phyloP scores from a whole-genome alignment of 2,329 filamentous ascomycete species.

The Apiospora marii region DNA sequence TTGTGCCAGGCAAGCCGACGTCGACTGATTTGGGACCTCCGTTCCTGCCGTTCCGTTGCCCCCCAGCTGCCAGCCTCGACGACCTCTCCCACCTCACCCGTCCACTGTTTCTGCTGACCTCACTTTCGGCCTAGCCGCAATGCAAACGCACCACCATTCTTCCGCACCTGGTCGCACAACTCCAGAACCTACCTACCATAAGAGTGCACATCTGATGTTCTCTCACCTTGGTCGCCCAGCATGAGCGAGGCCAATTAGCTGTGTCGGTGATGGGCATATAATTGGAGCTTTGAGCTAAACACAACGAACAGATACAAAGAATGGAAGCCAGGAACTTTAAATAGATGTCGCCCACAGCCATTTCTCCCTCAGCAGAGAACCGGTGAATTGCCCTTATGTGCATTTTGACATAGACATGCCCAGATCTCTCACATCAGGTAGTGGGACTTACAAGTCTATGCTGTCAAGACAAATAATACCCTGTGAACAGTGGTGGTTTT shows the following conservation, averaged over 20 bases:
- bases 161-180: not conserved
- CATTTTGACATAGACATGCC: not conserved
- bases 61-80: not conserved
- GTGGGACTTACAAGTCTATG: not conserved
- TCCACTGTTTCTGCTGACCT: not conserved
- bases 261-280: not conserved
- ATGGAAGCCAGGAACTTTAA: slow-evolving; percentile 8
- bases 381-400: not conserved
- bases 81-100: slow-evolving; percentile 8
- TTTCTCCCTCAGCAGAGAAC: not conserved
- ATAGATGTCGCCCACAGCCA: not conserved
- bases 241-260: slow-evolving; percentile 8
- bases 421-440: too few species aligned
- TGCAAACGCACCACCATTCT: not conserved
- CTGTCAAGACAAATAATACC: too few species aligned
- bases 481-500: not conserved
- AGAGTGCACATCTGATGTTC: not conserved
- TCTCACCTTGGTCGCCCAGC: not conserved
- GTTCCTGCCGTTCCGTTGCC: slow-evolving; percentile 15
- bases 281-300: slow-evolving; percentile 15
- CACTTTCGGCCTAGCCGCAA: slow-evolving; percentile 3
- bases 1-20: not conserved
- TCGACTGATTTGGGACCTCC: not conserved
- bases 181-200: not conserved
- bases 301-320: not conserved